These are phyloP conservation scores for Exsudoporus frostii DNA, from an alignment of 768 basidiomycete species.

Conservation along the genomic window DNA sequence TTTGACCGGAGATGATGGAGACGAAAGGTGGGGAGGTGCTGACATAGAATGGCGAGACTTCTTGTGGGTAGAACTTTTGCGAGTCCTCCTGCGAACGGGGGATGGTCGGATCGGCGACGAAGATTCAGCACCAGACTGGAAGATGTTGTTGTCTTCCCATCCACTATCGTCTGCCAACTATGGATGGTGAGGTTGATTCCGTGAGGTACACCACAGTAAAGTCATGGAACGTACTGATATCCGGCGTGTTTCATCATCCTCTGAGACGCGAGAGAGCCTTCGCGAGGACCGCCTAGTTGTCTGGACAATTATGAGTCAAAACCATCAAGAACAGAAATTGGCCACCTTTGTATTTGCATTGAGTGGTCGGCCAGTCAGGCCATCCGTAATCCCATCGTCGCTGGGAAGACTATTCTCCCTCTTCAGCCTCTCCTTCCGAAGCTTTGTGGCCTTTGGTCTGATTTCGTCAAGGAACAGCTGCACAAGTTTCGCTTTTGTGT, in stretches of 20 bases:
- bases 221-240: constrained; percentile 44
- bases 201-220: constrained; percentile 7
- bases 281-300: constrained; percentile 56
- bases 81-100: constrained; percentile 45
- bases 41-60: constrained; percentile 71
- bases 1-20: constrained; percentile 41
- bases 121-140: constrained; percentile 88
- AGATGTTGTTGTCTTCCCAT: constrained; percentile 89
- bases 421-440: constrained; percentile 63
- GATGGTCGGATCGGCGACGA: constrained; percentile 72
- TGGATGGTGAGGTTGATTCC: not conserved
- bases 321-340: constrained; percentile 2
- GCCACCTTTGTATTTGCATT: constrained; percentile 46
- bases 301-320: constrained; percentile 10
- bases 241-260: constrained; percentile 49
- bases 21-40: constrained; percentile 56
- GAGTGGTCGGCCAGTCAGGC: constrained; percentile 72
- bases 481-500: constrained; percentile 75
- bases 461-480: constrained; percentile 78
- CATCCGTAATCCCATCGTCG: constrained; percentile 80
- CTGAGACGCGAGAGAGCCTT: constrained; percentile 57
- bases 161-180: constrained; percentile 64
- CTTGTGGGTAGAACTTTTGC: constrained; percentile 37
- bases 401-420: constrained; percentile 70
- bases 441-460: constrained; percentile 51